phyloP scores from a whole-genome alignment of 768 basidiomycete species.

The Amanita inopinata region DNA sequence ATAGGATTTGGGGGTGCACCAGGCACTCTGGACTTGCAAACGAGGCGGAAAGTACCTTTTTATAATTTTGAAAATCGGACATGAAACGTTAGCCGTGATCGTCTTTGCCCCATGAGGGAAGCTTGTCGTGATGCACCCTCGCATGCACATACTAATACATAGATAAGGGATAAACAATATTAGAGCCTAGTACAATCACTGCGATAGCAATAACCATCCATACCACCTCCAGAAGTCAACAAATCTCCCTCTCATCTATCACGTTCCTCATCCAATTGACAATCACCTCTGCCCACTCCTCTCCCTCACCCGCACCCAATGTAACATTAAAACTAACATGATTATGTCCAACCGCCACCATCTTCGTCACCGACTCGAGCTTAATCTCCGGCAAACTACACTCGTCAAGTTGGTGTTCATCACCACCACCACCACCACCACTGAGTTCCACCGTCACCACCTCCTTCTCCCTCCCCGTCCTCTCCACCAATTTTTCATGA shows the following conservation, averaged over 20 bases:
- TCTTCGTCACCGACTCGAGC: slow-evolving; percentile 17
- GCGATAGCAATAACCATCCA: background rate
- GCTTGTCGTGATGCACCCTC: too few species aligned
- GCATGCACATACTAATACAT: too few species aligned
- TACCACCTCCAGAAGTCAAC: background rate
- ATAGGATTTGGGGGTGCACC: too few species aligned
- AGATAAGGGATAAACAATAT: too few species aligned
- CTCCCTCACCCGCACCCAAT: slow-evolving; percentile 45
- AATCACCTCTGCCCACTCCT: slow-evolving; percentile 50
- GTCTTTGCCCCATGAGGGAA: too few species aligned
- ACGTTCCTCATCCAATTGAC: slow-evolving; percentile 24
- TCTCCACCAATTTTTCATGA: slow-evolving; percentile 26
- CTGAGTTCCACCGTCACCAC: background rate
- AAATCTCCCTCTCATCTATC: background rate
- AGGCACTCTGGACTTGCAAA: too few species aligned
- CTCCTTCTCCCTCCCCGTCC: slow-evolving; percentile 17
- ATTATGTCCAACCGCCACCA: slow-evolving; percentile 46
- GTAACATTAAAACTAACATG: slow-evolving; percentile 49
- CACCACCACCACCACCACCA: background rate
- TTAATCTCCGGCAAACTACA: background rate
- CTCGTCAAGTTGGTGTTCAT: background rate
- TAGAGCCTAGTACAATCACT: too few species aligned
- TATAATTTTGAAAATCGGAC: too few species aligned
- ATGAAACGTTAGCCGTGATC: too few species aligned
- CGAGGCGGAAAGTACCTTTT: too few species aligned